Evolutionary conservation across 345 rosid species (phyloP).

Genomic region (Cardamine chenopodiifolia): DNA sequence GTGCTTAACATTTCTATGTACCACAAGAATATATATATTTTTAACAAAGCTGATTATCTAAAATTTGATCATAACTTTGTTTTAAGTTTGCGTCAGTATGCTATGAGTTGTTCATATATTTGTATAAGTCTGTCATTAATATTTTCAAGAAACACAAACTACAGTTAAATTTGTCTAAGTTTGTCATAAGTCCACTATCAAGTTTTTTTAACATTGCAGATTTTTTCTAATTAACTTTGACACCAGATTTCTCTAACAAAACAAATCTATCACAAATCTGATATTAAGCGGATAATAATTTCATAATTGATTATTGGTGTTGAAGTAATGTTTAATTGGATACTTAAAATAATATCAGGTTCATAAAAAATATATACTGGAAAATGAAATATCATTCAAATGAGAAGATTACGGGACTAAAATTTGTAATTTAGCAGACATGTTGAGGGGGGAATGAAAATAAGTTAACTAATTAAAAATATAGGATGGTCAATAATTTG

Average conservation of each 20-base stretch:
- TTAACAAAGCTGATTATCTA: not conserved
- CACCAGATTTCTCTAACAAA: not conserved
- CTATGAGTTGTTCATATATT: not conserved
- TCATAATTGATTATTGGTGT: not conserved
- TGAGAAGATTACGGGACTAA: not conserved
- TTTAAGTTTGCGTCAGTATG: not conserved
- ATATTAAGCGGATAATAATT: not conserved
- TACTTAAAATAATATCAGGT: not conserved
- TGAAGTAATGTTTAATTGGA: not conserved
- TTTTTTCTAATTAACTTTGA: not conserved
- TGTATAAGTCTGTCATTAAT: not conserved
- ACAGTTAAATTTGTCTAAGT: not conserved
- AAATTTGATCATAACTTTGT: not conserved
- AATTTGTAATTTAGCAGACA: not conserved
- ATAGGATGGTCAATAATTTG: not conserved
- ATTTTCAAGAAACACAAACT: not conserved
- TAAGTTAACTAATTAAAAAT: not conserved
- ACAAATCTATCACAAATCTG: not conserved
- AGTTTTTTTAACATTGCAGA: not conserved
- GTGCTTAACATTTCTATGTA: conserved; percentile 1
- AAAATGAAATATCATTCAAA: not conserved
- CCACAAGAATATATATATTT: not conserved
- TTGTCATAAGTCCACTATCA: not conserved
- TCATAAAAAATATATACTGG: not conserved
- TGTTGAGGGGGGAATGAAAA: not conserved